Percentiles rank a stretch among this genome's conserved stretches.
These are phyloP conservation scores for Rhizopogon sp. DNA, from an alignment of 768 basidiomycete genomes.

Conservation along the genomic window DNA sequence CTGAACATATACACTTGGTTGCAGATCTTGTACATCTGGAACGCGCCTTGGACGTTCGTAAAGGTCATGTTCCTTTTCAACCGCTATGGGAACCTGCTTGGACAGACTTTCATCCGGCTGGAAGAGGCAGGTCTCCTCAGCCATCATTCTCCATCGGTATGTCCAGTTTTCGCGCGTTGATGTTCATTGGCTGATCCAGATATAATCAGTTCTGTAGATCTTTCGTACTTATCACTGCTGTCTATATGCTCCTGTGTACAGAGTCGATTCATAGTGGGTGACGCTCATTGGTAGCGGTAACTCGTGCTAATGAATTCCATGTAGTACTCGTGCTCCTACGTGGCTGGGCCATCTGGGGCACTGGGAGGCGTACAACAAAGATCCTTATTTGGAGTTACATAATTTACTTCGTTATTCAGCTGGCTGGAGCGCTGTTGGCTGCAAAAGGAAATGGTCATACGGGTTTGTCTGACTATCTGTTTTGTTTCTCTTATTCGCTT, in stretches of 20 bases:
- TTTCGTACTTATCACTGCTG: neutral
- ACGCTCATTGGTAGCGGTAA: neutral
- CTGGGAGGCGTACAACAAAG: neutral
- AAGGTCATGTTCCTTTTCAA: constrained; percentile 15
- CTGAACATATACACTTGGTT: constrained; percentile 5
- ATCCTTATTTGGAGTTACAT: constrained; percentile 4
- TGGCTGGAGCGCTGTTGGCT: neutral
- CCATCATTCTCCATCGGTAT: constrained; percentile 11
- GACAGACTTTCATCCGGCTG: constrained; percentile 16
- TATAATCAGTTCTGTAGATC: constrained; percentile 12
- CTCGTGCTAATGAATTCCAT: neutral
- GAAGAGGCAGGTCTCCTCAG: constrained; percentile 17
- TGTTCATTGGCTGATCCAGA: neutral
- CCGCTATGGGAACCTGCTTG: constrained; percentile 12
- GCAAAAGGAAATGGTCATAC: neutral
- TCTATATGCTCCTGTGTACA: constrained; percentile 8
- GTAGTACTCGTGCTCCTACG: constrained; percentile 22
- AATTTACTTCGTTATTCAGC: neutral
- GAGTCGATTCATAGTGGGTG: constrained; percentile 21
- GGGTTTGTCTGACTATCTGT: neutral
- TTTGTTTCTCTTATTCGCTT: neutral
- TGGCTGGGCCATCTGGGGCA: constrained; percentile 18
- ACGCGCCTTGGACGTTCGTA: constrained; percentile 5
- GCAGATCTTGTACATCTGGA: constrained; percentile 8
- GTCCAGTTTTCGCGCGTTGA: neutral